phyloP scores from a whole-genome alignment of 2,329 filamentous ascomycete species.

The Exophiala sp. region DNA sequence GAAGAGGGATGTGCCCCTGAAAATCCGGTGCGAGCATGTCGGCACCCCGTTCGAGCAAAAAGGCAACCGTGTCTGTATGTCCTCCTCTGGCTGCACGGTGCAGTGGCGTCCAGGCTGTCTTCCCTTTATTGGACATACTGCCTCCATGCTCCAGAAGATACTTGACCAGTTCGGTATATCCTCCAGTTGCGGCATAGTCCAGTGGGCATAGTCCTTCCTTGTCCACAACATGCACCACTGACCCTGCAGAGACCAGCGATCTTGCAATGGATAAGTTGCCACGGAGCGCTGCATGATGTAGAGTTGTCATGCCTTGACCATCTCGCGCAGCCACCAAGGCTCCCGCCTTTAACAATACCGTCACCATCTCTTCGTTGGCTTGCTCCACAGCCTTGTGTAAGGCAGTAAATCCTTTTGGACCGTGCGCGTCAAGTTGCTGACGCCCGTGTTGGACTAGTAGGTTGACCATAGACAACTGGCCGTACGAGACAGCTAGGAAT shows the following conservation, averaged over 20 bases:
- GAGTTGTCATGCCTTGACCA: slow-evolving; percentile 19
- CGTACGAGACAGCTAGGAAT: slow-evolving; percentile 24
- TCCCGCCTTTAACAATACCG: slow-evolving; percentile 26
- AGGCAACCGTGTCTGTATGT: slow-evolving; percentile 30
- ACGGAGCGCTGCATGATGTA: slow-evolving; percentile 24
- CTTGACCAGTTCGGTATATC: slow-evolving; percentile 18
- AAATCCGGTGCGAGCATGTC: slow-evolving; percentile 29
- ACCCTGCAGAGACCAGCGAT: slow-evolving; percentile 19
- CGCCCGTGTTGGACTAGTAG: slow-evolving; percentile 21
- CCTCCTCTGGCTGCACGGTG: slow-evolving; percentile 31
- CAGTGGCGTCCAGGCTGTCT: slow-evolving; percentile 30
- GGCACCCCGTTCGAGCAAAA: slow-evolving; percentile 30
- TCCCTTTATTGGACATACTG: slow-evolving; percentile 30
- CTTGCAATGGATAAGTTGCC: slow-evolving; percentile 20
- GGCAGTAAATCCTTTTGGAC: slow-evolving; percentile 25
- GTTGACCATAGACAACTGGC: slow-evolving; percentile 16
- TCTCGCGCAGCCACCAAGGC: slow-evolving; percentile 28
- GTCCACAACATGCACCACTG: slow-evolving; percentile 20
- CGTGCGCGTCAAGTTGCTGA: slow-evolving; percentile 21
- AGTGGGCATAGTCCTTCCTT: slow-evolving; percentile 22
- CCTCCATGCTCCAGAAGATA: slow-evolving; percentile 28
- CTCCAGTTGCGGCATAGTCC: slow-evolving; percentile 26
- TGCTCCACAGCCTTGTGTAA: slow-evolving; percentile 29
- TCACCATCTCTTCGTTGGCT: slow-evolving; percentile 29
- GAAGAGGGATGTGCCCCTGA: slow-evolving; percentile 20